Percentiles rank a stretch among this genome's conserved stretches.
Evolutionary conservation across 768 basidiomycete species (phyloP).

Genomic region (Tubosaeta sp.): DNA sequence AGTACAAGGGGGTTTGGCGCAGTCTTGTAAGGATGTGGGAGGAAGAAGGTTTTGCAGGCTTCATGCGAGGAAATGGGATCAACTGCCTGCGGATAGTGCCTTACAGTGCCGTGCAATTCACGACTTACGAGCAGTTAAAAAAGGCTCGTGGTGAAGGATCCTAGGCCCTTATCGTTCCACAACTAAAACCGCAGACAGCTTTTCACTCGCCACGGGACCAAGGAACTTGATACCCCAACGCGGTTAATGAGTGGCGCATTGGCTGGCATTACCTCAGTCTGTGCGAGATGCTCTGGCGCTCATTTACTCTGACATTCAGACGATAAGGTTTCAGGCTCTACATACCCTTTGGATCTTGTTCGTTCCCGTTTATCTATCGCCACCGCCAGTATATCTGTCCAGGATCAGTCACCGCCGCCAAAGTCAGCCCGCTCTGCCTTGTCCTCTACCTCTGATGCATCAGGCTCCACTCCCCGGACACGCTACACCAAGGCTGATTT

Average conservation of each 20-base stretch:
- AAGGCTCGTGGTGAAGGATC: slow-evolving; percentile 44
- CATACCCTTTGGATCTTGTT: slow-evolving; percentile 93
- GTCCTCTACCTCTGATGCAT: slow-evolving; percentile 47
- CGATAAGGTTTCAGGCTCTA: slow-evolving; percentile 50
- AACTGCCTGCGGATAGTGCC: slow-evolving; percentile 93
- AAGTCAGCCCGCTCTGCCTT: slow-evolving; percentile 26
- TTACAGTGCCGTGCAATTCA: slow-evolving; percentile 85
- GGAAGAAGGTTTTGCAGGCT: slow-evolving; percentile 91
- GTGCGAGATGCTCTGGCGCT: slow-evolving; percentile 43
- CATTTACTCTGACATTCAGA: slow-evolving; percentile 8
- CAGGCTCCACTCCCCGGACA: slow-evolving; percentile 28
- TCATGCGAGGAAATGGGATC: slow-evolving; percentile 91
- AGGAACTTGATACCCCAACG: slow-evolving; percentile 82
- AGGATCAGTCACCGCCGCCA: slow-evolving; percentile 22
- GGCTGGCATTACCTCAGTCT: slow-evolving; percentile 93
- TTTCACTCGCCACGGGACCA: slow-evolving; percentile 66
- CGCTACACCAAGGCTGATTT: slow-evolving; percentile 50
- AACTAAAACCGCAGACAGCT: slow-evolving; percentile 43
- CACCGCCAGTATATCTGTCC: slow-evolving; percentile 67
- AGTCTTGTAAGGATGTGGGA: slow-evolving; percentile 82
- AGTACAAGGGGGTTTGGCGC: slow-evolving; percentile 82
- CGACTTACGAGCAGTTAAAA: slow-evolving; percentile 88
- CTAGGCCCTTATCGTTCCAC: slow-evolving; percentile 3
- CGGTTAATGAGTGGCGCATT: slow-evolving; percentile 83
- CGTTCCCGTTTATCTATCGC: slow-evolving; percentile 90